Conservation (phyloP, 2,329 filamentous ascomycete species). For the Xylariaceae sp. region DNA sequence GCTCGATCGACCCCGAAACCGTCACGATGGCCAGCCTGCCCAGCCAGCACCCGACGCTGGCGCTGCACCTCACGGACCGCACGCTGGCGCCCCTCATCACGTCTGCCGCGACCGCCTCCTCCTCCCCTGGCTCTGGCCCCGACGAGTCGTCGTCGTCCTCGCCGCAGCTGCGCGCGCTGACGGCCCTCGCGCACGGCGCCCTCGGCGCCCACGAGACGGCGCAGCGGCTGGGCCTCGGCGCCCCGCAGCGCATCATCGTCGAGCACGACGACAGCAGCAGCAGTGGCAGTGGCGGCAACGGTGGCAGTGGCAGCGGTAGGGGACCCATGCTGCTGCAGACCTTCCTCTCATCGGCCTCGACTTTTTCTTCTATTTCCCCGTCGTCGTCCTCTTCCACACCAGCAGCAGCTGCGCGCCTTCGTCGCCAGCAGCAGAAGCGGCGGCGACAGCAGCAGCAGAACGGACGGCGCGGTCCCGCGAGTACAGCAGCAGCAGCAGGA, state of each 20-base stretch:
- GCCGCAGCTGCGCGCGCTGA: conserved; percentile 41
- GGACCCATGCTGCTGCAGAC: conserved; percentile 28
- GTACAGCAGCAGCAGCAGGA: neutral
- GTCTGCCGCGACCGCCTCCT: conserved; percentile 20
- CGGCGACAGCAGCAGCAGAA: no score
- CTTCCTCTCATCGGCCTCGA: no score
- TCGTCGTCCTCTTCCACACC: no score
- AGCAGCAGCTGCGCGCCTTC: no score
- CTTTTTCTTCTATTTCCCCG: no score
- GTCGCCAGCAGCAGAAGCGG: no score
- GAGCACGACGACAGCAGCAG: conserved; percentile 38
- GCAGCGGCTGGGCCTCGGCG: conserved; percentile 44
- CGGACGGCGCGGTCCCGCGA: no score
- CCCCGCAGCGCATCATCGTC: conserved; percentile 50
- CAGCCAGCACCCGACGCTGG: conserved; percentile 41
- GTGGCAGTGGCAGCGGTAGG: no score
- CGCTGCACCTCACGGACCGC: conserved; percentile 50
- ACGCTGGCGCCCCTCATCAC: conserved; percentile 51
- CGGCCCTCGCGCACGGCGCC: conserved; percentile 43
- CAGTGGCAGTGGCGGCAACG: no score
- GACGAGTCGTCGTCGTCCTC: conserved; percentile 27
- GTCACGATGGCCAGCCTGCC: conserved; percentile 34
- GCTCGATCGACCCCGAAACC: neutral
- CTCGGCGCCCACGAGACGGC: conserved; percentile 46
- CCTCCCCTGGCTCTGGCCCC: neutral